Percentiles rank a stretch among this genome's conserved stretches.
phyloP scores from a whole-genome alignment of 371 early-diverging fungal species.

The Syncephalis plumigaleata region DNA sequence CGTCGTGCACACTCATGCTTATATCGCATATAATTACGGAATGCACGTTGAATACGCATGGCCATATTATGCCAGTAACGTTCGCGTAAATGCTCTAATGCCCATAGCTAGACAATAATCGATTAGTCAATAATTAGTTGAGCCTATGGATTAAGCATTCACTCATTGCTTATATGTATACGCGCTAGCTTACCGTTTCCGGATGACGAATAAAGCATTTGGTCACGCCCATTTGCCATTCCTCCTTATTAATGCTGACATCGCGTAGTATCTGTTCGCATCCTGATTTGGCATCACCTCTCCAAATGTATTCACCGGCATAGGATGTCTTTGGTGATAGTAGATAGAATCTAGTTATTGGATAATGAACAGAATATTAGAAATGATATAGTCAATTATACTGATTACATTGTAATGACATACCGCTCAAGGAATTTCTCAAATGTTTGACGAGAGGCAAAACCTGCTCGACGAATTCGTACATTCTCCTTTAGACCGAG shows the following conservation, averaged over 20 bases:
- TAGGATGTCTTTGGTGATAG: constrained; percentile 61
- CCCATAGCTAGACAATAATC: constrained; percentile 37
- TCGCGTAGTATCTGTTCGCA: constrained; percentile 67
- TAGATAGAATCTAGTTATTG: constrained; percentile 33
- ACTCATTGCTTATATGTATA: neutral
- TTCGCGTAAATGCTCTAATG: constrained; percentile 82
- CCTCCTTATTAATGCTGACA: constrained; percentile 64
- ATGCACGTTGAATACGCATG: constrained; percentile 82
- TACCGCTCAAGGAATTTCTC: constrained; percentile 68
- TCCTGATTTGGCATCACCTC: constrained; percentile 52
- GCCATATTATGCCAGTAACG: constrained; percentile 95
- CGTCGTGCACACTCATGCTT: constrained; percentile 51
- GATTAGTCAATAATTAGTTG: neutral
- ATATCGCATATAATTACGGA: constrained; percentile 60
- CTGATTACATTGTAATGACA: too few species aligned
- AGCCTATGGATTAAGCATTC: neutral
- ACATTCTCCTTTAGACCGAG: constrained; percentile 94
- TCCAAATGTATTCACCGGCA: constrained; percentile 79
- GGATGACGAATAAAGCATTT: constrained; percentile 92
- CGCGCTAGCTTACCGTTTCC: constrained; percentile 43
- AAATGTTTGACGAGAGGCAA: constrained; percentile 81
- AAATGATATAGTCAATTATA: constrained; percentile 24
- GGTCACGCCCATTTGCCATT: constrained; percentile 91
- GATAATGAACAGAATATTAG: constrained; percentile 41
- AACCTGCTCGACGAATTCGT: constrained; percentile 92